phyloP scores from a whole-genome alignment of 148 eudicot species.

The Persicaria maculosa region DNA sequence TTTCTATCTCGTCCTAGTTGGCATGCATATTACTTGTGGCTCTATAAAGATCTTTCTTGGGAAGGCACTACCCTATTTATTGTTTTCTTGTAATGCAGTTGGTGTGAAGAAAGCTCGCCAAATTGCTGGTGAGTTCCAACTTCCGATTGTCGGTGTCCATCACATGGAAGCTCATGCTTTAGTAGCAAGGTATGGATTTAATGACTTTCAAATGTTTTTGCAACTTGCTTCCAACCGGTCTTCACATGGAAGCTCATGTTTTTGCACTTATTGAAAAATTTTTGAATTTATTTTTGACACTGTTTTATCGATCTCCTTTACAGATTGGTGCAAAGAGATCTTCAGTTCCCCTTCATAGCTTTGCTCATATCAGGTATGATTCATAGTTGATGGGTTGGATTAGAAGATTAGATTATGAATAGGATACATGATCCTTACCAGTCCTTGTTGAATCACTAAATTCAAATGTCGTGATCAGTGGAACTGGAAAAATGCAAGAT shows the following conservation, averaged over 20 bases:
- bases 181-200: constrained; percentile 65
- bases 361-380: constrained; percentile 83
- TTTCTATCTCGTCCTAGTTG: not conserved
- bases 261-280: not conserved
- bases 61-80: not conserved
- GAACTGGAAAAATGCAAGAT: not conserved
- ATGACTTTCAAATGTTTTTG: not conserved
- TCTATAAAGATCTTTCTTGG: not conserved
- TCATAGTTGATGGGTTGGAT: not conserved
- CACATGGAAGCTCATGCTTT: constrained; percentile 99
- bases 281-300: not conserved
- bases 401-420: not conserved
- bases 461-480: not conserved
- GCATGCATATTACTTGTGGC: not conserved
- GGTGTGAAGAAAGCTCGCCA: constrained; percentile 93
- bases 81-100: constrained; percentile 37
- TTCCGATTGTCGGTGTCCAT: constrained; percentile 89
- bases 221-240: not conserved
- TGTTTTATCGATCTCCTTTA: not conserved
- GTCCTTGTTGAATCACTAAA: not conserved
- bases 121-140: constrained; percentile 59
- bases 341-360: constrained; percentile 86
- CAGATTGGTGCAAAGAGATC: constrained; percentile 60
- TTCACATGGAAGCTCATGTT: too few relatives aligned
- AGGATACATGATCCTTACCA: not conserved